Percentiles rank a stretch among this genome's conserved stretches.
Conservation (phyloP, 2,329 filamentous ascomycete species). For the Fusarium lateritium region DNA sequence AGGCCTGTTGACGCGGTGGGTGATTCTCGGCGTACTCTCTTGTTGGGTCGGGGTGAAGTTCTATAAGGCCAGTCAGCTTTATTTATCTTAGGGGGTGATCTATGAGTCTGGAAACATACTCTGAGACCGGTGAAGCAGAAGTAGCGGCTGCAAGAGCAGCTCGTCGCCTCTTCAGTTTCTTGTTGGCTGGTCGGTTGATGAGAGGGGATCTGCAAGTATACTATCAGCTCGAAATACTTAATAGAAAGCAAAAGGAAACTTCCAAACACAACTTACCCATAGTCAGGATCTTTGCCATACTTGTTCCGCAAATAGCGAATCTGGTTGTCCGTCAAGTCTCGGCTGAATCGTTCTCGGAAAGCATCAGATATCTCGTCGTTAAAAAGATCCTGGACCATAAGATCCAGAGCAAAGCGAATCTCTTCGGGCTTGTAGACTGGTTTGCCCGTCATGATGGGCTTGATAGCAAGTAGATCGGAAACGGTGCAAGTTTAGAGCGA, state of each 20-base stretch:
- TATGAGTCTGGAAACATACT: slow-evolving; percentile 14
- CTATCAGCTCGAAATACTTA: background rate
- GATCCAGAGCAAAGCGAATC: slow-evolving; percentile 54
- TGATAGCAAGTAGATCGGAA: background rate
- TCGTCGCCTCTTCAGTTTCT: slow-evolving; percentile 33
- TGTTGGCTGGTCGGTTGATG: slow-evolving; percentile 29
- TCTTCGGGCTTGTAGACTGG: slow-evolving; percentile 54
- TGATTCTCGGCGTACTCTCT: slow-evolving; percentile 4
- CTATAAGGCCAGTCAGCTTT: slow-evolving; percentile 17
- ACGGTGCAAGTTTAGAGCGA: background rate
- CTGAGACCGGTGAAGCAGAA: background rate
- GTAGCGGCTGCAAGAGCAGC: slow-evolving; percentile 2
- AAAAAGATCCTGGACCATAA: slow-evolving; percentile 45
- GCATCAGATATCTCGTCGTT: slow-evolving; percentile 49
- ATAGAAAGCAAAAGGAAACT: background rate
- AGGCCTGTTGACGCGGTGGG: background rate
- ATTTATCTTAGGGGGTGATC: background rate
- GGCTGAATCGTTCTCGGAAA: slow-evolving; percentile 51
- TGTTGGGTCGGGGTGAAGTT: background rate
- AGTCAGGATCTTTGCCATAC: slow-evolving; percentile 58
- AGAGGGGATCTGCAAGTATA: slow-evolving; percentile 20
- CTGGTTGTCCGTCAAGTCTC: slow-evolving; percentile 53
- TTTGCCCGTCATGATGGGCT: slow-evolving; percentile 46
- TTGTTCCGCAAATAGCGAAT: slow-evolving; percentile 59
- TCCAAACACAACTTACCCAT: slow-evolving; percentile 52